Evolutionary conservation across 2,329 filamentous ascomycete species (phyloP).

Genomic region (Trichoderma sp.): DNA sequence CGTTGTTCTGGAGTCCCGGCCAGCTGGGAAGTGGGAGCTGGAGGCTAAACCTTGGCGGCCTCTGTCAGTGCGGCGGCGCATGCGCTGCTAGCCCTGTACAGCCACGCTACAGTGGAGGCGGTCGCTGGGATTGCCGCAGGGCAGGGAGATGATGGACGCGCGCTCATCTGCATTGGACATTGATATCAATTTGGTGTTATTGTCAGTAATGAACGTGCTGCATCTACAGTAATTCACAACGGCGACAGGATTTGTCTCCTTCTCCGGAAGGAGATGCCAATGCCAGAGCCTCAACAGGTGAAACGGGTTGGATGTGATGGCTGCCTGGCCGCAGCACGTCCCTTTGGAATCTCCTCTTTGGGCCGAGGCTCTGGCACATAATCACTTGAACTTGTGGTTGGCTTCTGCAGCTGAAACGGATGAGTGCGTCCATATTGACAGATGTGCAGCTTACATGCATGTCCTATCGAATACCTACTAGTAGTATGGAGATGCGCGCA

Average conservation of each 20-base stretch:
- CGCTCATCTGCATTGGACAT: background rate
- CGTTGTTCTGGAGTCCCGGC: background rate
- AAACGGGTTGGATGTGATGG: constrained; percentile 1
- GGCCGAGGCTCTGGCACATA: background rate
- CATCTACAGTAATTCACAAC: background rate
- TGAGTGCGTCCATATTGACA: background rate
- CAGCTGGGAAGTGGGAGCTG: constrained; percentile 7
- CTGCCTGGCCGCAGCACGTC: constrained; percentile 1
- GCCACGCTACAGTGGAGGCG: constrained; percentile 25
- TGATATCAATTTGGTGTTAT: background rate
- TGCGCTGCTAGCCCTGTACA: constrained; percentile 20
- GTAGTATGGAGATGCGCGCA: background rate
- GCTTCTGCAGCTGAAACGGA: background rate
- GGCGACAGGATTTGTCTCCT: background rate
- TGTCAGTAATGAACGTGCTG: background rate
- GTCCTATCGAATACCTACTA: background rate
- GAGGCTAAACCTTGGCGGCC: constrained; percentile 21
- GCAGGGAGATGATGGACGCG: background rate
- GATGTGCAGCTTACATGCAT: background rate
- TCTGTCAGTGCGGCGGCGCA: constrained; percentile 5
- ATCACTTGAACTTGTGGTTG: background rate
- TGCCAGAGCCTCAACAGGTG: background rate
- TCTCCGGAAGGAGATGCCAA: background rate
- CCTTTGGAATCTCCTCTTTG: background rate
- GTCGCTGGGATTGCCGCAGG: background rate